Percentiles rank a stretch among this genome's conserved stretches.
phyloP scores from a whole-genome alignment of 768 basidiomycete species.

The Lentinula sp. region DNA sequence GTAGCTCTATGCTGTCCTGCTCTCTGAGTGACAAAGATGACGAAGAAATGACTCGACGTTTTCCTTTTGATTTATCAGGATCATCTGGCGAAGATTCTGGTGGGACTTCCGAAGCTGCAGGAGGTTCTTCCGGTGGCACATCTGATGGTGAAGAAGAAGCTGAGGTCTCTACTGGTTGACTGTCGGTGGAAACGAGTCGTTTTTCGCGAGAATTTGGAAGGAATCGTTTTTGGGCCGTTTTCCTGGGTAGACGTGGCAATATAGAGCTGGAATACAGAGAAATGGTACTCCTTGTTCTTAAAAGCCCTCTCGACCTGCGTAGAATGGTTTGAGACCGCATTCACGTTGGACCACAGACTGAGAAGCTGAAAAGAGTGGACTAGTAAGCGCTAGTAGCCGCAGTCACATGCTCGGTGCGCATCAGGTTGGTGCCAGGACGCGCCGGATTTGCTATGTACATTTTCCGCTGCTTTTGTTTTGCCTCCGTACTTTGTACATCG shows the following conservation, averaged over 20 bases:
- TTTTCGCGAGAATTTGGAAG: neutral
- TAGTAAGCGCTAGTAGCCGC: neutral
- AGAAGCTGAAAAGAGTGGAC: neutral
- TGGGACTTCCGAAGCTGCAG: neutral
- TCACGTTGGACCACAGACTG: neutral
- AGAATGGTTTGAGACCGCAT: slow-evolving; percentile 6
- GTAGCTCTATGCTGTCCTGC: slow-evolving; percentile 42
- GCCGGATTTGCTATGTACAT: neutral
- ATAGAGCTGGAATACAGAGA: neutral
- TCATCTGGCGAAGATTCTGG: slow-evolving; percentile 26
- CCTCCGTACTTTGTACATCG: neutral
- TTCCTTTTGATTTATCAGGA: slow-evolving; percentile 36
- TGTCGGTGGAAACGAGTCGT: neutral
- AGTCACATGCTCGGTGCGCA: neutral
- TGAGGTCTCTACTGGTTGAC: neutral
- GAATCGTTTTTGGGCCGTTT: neutral
- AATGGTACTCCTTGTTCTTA: neutral
- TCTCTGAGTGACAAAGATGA: slow-evolving; percentile 24
- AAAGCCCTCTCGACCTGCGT: slow-evolving; percentile 2
- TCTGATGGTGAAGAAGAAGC: neutral
- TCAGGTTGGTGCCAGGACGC: neutral
- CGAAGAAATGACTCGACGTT: slow-evolving; percentile 24
- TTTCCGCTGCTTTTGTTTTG: neutral
- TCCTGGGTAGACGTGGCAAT: neutral
- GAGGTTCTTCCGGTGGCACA: neutral